phyloP scores from a whole-genome alignment of 108 stramenopile genomes.

The Epithemia pelagica region DNA sequence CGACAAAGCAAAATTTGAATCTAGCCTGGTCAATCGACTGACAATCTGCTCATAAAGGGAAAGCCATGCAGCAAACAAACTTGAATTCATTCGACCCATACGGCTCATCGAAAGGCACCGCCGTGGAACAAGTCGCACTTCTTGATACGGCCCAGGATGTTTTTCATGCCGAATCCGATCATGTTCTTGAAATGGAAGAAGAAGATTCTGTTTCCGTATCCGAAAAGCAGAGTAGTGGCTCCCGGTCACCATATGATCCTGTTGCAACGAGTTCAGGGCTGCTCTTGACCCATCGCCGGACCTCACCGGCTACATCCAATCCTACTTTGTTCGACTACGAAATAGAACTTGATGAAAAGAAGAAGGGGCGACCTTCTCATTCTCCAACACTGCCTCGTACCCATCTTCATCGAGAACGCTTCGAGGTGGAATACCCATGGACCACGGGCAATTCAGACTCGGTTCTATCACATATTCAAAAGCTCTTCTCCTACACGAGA shows the following conservation, averaged over 20 bases:
- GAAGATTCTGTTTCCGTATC: slow-evolving; percentile 22
- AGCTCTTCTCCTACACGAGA: slow-evolving; percentile 27
- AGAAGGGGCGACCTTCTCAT: neutral
- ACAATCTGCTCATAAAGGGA: too few relatives aligned
- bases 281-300: slow-evolving; percentile 44
- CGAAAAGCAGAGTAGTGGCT: neutral
- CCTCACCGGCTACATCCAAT: neutral
- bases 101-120: neutral
- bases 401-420: slow-evolving; percentile 19
- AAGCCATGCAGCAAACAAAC: neutral
- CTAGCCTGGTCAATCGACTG: too few relatives aligned
- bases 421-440: slow-evolving; percentile 30
- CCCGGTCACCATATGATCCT: slow-evolving; percentile 13
- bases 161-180: slow-evolving; percentile 1
- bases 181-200: slow-evolving; percentile 42
- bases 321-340: neutral
- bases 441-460: slow-evolving; percentile 5
- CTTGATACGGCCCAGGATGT: neutral
- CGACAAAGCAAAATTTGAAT: too few relatives aligned
- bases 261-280: slow-evolving; percentile 45
- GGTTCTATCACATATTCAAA: slow-evolving; percentile 23
- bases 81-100: neutral
- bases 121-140: neutral
- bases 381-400: slow-evolving; percentile 9
- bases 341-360: neutral